Conservation (phyloP, 176 grass and related monocot genomes). For the Juncus effusus region DNA sequence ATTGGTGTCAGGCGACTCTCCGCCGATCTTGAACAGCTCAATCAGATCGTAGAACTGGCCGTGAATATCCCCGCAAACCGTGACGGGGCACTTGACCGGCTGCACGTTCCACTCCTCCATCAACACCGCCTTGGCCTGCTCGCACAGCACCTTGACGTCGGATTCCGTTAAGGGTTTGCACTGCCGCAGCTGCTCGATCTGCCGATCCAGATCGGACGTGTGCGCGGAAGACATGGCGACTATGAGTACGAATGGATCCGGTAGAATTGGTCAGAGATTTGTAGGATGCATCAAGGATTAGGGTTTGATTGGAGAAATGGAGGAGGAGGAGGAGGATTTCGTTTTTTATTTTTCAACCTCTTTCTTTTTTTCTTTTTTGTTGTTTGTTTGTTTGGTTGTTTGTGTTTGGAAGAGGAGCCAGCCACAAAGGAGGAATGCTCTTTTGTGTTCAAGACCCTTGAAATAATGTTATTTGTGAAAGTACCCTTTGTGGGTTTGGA, state of each 20-base stretch:
- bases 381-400: too few relatives aligned
- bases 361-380: too few relatives aligned
- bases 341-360: too few relatives aligned
- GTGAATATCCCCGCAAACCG: conserved; percentile 71
- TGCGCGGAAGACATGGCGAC: conserved; percentile 51
- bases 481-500: too few relatives aligned
- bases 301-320: neutral
- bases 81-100: conserved; percentile 61
- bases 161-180: conserved; percentile 51
- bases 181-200: conserved; percentile 68
- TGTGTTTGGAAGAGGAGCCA: too few relatives aligned
- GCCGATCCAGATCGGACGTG: conserved; percentile 55
- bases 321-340: neutral
- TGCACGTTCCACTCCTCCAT: conserved; percentile 84
- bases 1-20: conserved; percentile 47
- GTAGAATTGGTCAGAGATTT: neutral
- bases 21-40: conserved; percentile 59
- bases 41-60: conserved; percentile 81
- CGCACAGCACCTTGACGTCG: conserved; percentile 58
- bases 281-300: neutral
- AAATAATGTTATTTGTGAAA: too few relatives aligned
- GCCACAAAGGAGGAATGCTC: too few relatives aligned
- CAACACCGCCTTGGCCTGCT: conserved; percentile 70
- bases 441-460: too few relatives aligned
- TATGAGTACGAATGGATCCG: neutral